Conservation (phyloP, 2,329 filamentous ascomycete species). For the Bipolaris sorokiniana region DNA sequence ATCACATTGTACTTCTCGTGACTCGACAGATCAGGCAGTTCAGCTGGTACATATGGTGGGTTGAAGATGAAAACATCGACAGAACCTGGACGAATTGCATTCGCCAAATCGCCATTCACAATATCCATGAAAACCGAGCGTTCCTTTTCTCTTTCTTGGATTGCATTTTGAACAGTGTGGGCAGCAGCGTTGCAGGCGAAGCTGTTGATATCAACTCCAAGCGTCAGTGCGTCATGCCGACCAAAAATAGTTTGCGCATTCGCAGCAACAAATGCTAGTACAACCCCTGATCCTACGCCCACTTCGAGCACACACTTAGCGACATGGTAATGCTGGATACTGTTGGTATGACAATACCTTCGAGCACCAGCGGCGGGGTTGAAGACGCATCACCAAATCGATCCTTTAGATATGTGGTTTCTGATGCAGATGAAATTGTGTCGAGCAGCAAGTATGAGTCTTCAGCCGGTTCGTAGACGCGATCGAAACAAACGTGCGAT, state of each 20-base stretch:
- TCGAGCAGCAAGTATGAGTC: conserved; percentile 95
- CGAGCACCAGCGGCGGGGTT: conserved; percentile 65
- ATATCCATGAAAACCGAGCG: conserved; percentile 65
- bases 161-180: conserved; percentile 67
- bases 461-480: conserved; percentile 93
- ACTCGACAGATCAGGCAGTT: conserved; percentile 65
- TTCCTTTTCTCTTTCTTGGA: conserved; percentile 41
- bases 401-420: conserved; percentile 70
- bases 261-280: conserved; percentile 85
- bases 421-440: conserved; percentile 75
- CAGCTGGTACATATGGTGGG: conserved; percentile 92
- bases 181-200: conserved; percentile 80
- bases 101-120: conserved; percentile 72
- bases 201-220: conserved; percentile 83
- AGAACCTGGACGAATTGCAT: conserved; percentile 62
- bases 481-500: conserved; percentile 84
- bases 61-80: conserved; percentile 95
- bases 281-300: conserved; percentile 89
- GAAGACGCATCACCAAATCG: conserved; percentile 59
- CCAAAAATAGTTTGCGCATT: conserved; percentile 77
- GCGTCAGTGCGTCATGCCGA: conserved; percentile 69
- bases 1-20: conserved; percentile 42
- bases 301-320: conserved; percentile 70
- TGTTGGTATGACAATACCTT: neutral
- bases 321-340: neutral